phyloP scores from a whole-genome alignment of 73 alveolate genomes.

The Blepharisma japonicum region DNA sequence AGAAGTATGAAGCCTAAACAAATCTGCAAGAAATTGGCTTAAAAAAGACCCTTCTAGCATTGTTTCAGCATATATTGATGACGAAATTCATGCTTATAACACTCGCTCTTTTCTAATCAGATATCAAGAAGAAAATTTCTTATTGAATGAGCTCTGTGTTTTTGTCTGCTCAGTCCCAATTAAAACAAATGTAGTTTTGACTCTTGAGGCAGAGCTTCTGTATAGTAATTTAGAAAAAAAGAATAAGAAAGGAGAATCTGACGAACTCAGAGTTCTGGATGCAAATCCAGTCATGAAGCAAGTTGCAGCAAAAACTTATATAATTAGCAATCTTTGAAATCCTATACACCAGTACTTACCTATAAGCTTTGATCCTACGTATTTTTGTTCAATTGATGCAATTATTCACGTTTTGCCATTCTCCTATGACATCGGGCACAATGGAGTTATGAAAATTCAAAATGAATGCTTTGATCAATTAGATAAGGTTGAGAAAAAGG shows the following conservation, averaged over 20 bases:
- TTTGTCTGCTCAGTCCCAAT: not conserved
- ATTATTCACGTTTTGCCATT: slow-evolving; percentile 6
- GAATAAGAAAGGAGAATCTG: not conserved
- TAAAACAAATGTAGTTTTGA: not conserved
- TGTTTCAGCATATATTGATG: slow-evolving; percentile 51
- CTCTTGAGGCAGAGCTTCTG: not conserved
- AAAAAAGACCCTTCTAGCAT: not conserved
- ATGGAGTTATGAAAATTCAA: not conserved
- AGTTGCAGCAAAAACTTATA: not conserved
- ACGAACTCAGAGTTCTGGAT: not conserved
- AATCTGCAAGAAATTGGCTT: not conserved
- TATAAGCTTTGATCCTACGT: not conserved
- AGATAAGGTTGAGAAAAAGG: not conserved
- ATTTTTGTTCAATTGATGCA: not conserved
- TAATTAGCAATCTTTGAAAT: not conserved
- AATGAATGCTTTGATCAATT: not conserved
- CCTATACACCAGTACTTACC: not conserved
- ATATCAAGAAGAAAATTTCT: slow-evolving; percentile 70
- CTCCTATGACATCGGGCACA: not conserved
- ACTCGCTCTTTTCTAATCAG: slow-evolving; percentile 67
- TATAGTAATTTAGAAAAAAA: not conserved
- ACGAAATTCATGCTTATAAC: slow-evolving; percentile 38
- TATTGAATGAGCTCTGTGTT: not conserved
- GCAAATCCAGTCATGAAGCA: not conserved
- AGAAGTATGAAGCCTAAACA: not conserved